phyloP scores from a whole-genome alignment of 257 asterid genomes.

The Haberlea rhodopensis region DNA sequence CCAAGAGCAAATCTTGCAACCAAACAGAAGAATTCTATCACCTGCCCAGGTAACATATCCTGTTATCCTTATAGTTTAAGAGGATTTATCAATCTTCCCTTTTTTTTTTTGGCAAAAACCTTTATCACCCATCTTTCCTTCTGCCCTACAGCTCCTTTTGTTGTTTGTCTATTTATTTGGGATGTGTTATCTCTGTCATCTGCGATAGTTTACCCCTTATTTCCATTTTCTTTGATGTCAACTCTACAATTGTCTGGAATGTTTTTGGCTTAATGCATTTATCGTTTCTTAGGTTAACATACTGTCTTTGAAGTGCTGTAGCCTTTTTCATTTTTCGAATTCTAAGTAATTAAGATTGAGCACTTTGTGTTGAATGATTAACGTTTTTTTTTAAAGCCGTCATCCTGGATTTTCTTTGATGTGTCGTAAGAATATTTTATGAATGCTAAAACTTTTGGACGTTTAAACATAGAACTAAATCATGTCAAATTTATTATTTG shows the following conservation, averaged over 20 bases:
- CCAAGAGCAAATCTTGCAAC: slow-evolving; percentile 34
- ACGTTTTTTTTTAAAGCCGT: no score
- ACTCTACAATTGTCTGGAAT: slow-evolving; percentile 4
- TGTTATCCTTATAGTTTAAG: slow-evolving; percentile 24
- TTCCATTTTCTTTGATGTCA: slow-evolving; percentile 11
- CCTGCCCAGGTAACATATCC: slow-evolving; percentile 68
- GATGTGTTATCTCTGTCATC: slow-evolving; percentile 14
- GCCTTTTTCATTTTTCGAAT: not conserved
- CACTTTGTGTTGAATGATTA: not conserved
- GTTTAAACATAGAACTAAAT: slow-evolving; percentile 5
- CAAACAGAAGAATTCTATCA: slow-evolving; percentile 54
- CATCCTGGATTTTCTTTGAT: no score
- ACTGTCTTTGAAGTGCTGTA: not conserved
- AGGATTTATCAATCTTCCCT: slow-evolving; percentile 14
- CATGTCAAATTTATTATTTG: no score
- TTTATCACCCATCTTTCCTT: not conserved
- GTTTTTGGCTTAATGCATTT: not conserved
- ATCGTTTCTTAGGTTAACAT: slow-evolving; percentile 7
- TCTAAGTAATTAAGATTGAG: not conserved
- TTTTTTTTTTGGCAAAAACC: slow-evolving; percentile 13
- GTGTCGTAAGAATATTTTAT: not conserved
- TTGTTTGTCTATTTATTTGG: not conserved
- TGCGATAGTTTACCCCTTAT: not conserved
- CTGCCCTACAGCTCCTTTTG: not conserved
- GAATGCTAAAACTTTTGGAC: slow-evolving; percentile 12